These are phyloP conservation scores for Umbelopsis isabellina DNA, from an alignment of 192 early-diverging fungal genomes.

Conservation along the genomic window DNA sequence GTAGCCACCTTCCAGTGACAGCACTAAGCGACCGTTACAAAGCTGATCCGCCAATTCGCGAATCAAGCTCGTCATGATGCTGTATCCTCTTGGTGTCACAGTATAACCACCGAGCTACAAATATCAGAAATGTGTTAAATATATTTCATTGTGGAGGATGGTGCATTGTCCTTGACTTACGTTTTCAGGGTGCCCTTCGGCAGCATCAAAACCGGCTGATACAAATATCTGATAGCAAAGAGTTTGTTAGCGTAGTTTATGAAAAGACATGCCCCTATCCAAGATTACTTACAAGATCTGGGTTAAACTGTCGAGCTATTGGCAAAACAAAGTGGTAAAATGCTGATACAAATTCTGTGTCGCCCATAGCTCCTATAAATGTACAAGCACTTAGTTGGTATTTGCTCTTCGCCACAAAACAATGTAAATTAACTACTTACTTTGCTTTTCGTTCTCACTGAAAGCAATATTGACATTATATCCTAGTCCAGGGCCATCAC, in stretches of 20 bases:
- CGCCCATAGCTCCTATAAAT: slow-evolving; percentile 59
- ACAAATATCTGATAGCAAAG: slow-evolving; percentile 45
- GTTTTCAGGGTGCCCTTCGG: slow-evolving; percentile 61
- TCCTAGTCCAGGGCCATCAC: slow-evolving; percentile 57
- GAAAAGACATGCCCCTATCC: not conserved
- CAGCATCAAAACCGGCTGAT: slow-evolving; percentile 80
- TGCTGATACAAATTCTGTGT: slow-evolving; percentile 74
- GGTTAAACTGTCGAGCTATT: slow-evolving; percentile 70
- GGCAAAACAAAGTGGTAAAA: slow-evolving; percentile 71
- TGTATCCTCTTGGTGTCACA: slow-evolving; percentile 68
- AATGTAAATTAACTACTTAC: slow-evolving; percentile 38
- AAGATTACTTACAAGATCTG: slow-evolving; percentile 61
- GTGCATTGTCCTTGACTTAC: slow-evolving; percentile 36
- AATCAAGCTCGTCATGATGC: slow-evolving; percentile 67
- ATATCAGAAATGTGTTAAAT: not conserved
- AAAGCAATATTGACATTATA: slow-evolving; percentile 55
- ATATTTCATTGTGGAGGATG: not conserved
- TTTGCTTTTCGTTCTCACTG: slow-evolving; percentile 41
- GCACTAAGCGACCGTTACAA: slow-evolving; percentile 60
- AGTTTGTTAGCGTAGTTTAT: not conserved
- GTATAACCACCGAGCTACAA: slow-evolving; percentile 66
- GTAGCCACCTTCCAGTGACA: slow-evolving; percentile 66
- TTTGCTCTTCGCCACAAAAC: not conserved
- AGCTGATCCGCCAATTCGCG: slow-evolving; percentile 56
- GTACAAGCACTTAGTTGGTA: not conserved